These are phyloP conservation scores for Aaosphaeria arxii DNA, from an alignment of 2,329 filamentous ascomycete species.

Conservation along the genomic window DNA sequence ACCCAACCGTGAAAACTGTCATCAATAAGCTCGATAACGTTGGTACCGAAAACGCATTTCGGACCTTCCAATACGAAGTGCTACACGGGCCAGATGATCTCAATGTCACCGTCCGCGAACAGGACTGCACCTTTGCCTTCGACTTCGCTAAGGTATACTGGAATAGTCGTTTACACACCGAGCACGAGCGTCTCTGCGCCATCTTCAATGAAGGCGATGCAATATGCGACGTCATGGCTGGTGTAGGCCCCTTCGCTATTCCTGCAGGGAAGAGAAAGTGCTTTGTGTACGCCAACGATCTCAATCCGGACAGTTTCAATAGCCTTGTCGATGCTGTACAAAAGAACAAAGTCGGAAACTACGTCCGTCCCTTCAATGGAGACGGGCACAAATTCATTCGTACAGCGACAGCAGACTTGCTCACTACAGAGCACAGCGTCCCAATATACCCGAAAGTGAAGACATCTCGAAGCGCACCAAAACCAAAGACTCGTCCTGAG, in stretches of 20 bases:
- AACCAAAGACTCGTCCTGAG: slow-evolving; percentile 15
- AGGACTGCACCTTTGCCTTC: slow-evolving; percentile 82
- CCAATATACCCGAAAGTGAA: slow-evolving; percentile 36
- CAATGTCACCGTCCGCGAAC: slow-evolving; percentile 78
- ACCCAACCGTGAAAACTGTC: slow-evolving; percentile 75
- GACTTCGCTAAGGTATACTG: slow-evolving; percentile 97
- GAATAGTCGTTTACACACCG: slow-evolving; percentile 88
- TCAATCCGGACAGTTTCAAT: slow-evolving; percentile 84
- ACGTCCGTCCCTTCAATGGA: slow-evolving; percentile 74
- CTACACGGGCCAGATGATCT: slow-evolving; percentile 78
- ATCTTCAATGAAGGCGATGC: slow-evolving; percentile 81
- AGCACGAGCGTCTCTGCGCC: slow-evolving; percentile 77
- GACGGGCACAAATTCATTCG: slow-evolving; percentile 82
- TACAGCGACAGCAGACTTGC: slow-evolving; percentile 59
- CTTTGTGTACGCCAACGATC: slow-evolving; percentile 95
- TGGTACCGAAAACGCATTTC: slow-evolving; percentile 78
- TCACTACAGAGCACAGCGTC: slow-evolving; percentile 52
- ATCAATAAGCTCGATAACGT: slow-evolving; percentile 96
- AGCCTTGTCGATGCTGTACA: slow-evolving; percentile 67
- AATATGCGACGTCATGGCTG: slow-evolving; percentile 95
- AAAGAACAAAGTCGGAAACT: slow-evolving; percentile 73
- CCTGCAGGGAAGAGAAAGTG: slow-evolving; percentile 86
- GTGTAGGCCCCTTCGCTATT: slow-evolving; percentile 90
- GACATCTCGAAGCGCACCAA: slow-evolving; percentile 19
- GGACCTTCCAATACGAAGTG: slow-evolving; percentile 91